Conservation (phyloP, 2,329 filamentous ascomycete genomes). For the Exophiala dermatitidis region DNA sequence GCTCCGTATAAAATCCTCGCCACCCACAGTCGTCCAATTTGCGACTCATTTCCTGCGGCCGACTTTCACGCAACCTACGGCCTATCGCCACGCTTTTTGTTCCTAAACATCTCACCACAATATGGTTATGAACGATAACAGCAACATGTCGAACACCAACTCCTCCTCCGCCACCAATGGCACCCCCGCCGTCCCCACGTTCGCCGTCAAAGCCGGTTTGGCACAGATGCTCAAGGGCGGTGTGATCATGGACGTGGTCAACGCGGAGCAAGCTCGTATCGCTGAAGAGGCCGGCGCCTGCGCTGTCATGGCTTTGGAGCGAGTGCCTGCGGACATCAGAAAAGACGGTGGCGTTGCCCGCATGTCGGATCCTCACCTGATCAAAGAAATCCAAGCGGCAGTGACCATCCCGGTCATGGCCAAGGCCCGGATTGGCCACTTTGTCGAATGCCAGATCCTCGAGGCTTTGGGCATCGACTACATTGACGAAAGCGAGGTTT, state of each 20-base stretch:
- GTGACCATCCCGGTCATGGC: conserved; percentile 99
- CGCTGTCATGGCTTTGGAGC: conserved; percentile 97
- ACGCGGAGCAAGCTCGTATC: conserved; percentile 86
- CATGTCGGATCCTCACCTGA: conserved; percentile 93
- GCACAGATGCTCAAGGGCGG: conserved; percentile 98
- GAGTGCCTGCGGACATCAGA: conserved; percentile 93
- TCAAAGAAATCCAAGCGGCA: conserved; percentile 87
- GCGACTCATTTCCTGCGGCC: too few relatives aligned
- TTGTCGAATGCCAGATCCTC: conserved; percentile 96
- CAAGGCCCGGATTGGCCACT: conserved; percentile 94
- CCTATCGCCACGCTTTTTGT: neutral
- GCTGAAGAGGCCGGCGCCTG: conserved; percentile 93
- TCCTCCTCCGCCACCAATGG: conserved; percentile 7
- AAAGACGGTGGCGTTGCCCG: conserved; percentile 85
- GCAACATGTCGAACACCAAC: conserved; percentile 18
- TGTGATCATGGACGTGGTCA: conserved; percentile 98
- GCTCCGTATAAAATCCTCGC: too few relatives aligned
- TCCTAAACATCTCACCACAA: conserved; percentile 1
- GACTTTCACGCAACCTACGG: neutral
- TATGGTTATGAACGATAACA: conserved; percentile 26
- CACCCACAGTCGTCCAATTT: too few relatives aligned
- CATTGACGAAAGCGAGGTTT: conserved; percentile 95
- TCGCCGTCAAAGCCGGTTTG: conserved; percentile 88
- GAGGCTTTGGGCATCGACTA: conserved; percentile 93
- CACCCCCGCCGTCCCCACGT: conserved; percentile 45